Evolutionary conservation across 169 alveolate genomes (phyloP).

Genomic region (Plasmodium gaboni): DNA sequence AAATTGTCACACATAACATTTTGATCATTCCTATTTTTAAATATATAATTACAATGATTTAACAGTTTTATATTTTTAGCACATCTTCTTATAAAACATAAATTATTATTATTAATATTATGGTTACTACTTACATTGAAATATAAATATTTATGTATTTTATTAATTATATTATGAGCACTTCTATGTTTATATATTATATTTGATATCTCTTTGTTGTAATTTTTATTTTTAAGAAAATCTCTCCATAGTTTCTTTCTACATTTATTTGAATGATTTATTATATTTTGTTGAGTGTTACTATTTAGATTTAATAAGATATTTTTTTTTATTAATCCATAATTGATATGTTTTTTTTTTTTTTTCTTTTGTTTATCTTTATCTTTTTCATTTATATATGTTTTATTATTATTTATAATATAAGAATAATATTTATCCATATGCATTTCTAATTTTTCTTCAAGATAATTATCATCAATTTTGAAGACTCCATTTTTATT

Average conservation of each 20-base stretch:
- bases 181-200: too few relatives aligned
- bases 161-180: too few relatives aligned
- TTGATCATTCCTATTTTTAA: background rate
- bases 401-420: background rate
- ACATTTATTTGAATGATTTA: too few relatives aligned
- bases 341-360: background rate
- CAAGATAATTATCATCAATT: slow-evolving; percentile 26
- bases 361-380: background rate
- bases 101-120: background rate
- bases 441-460: slow-evolving; percentile 16
- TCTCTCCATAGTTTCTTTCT: too few relatives aligned
- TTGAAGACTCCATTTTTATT: slow-evolving; percentile 25
- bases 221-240: too few relatives aligned
- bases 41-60: too few relatives aligned
- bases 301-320: background rate
- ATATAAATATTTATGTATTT: too few relatives aligned
- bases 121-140: background rate
- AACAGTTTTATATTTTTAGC: background rate
- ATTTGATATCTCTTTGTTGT: too few relatives aligned
- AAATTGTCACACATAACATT: background rate
- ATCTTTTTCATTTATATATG: background rate
- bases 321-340: background rate
- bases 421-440: slow-evolving; percentile 26
- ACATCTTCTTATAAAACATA: background rate
- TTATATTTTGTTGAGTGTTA: background rate